Evolutionary conservation across 176 grass and related monocot genomes (phyloP).

Genomic region (Musa beccarii): DNA sequence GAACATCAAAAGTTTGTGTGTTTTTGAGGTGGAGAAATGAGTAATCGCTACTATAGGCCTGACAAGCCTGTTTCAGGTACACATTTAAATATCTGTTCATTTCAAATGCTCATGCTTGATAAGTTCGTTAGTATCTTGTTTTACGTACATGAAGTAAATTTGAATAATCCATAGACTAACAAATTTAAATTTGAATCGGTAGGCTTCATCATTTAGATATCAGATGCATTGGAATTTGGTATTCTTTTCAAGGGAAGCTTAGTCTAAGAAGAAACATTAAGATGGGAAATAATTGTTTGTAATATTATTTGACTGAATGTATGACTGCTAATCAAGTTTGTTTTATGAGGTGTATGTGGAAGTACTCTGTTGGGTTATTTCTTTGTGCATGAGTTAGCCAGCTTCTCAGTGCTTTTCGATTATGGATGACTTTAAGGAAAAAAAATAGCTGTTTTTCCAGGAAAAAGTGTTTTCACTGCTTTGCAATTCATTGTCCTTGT

Average conservation of each 20-base stretch:
- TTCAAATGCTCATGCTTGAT: not conserved
- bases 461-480: not conserved
- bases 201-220: not conserved
- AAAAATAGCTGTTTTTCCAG: too few relatives aligned
- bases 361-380: not conserved
- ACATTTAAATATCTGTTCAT: not conserved
- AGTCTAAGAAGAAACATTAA: not conserved
- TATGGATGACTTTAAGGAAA: not conserved
- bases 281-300: not conserved
- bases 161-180: not conserved
- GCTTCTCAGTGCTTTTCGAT: not conserved
- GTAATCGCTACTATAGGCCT: not conserved
- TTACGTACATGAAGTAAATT: too few relatives aligned
- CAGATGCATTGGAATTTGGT: not conserved
- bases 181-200: not conserved
- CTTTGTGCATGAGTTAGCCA: not conserved
- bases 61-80: slow-evolving; percentile 5
- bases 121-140: not conserved
- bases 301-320: not conserved
- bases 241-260: not conserved
- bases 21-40: not conserved
- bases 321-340: not conserved
- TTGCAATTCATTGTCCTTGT: not conserved
- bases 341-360: not conserved
- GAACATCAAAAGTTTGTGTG: not conserved